These are phyloP conservation scores for Pholiota microspora DNA, from an alignment of 768 basidiomycete genomes.

Conservation along the genomic window DNA sequence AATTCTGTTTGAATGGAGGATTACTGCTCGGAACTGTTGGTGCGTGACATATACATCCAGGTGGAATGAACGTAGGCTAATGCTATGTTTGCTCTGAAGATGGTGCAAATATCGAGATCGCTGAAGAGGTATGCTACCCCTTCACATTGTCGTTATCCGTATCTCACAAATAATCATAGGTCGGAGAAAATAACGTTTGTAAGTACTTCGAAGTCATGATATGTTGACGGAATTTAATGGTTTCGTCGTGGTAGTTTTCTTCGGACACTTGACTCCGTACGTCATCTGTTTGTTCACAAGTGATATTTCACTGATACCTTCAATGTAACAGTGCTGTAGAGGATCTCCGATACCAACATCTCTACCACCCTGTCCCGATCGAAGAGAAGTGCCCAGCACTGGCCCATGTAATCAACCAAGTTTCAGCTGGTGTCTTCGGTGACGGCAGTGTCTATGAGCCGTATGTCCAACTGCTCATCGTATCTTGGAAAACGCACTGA, in stretches of 20 bases:
- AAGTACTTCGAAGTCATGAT: constrained; percentile 31
- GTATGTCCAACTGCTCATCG: constrained; percentile 38
- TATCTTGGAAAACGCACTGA: constrained; percentile 1
- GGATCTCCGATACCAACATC: constrained; percentile 81
- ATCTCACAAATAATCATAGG: constrained; percentile 21
- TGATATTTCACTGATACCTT: too few species aligned
- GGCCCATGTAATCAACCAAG: constrained; percentile 71
- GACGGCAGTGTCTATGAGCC: constrained; percentile 82
- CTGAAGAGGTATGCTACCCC: constrained; percentile 60
- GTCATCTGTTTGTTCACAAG: constrained; percentile 15
- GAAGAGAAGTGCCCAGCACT: constrained; percentile 84
- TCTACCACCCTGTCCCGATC: constrained; percentile 77
- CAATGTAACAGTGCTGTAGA: constrained; percentile 65
- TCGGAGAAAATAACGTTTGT: constrained; percentile 92
- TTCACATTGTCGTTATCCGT: not conserved
- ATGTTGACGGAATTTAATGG: not conserved
- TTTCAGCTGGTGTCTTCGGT: constrained; percentile 81
- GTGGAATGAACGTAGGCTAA: not conserved
- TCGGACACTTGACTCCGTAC: constrained; percentile 79
- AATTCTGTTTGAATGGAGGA: constrained; percentile 90
- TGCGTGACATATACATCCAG: constrained; percentile 22
- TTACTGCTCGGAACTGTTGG: constrained; percentile 82
- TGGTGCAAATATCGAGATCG: constrained; percentile 96
- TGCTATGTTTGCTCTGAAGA: constrained; percentile 38
- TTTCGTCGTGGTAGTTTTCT: constrained; percentile 70